Evolutionary conservation across 202 grass and related monocot species (phyloP).

Genomic region (Panicum virgatum): DNA sequence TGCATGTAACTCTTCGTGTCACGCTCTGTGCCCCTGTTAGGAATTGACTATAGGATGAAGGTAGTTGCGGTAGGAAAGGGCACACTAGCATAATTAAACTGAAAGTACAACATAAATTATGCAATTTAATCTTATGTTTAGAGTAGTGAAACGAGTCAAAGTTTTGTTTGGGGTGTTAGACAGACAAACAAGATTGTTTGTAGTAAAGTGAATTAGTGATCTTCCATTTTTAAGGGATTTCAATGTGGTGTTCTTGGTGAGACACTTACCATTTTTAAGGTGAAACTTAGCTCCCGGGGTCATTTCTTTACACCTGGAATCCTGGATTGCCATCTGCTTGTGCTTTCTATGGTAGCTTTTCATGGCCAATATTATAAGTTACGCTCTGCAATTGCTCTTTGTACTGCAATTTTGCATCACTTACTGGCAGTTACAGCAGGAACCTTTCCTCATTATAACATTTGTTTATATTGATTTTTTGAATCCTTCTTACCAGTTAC

Average conservation of each 20-base stretch:
- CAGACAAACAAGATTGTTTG: not conserved
- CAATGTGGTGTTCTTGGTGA: not conserved
- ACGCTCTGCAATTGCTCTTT: not conserved
- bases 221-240: not conserved
- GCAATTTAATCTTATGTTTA: too few species aligned
- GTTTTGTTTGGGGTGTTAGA: not conserved
- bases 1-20: too few species aligned
- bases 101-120: too few species aligned
- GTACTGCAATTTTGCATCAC: constrained; percentile 22
- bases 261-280: not conserved
- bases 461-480: constrained; percentile 33
- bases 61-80: too few species aligned
- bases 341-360: constrained; percentile 17
- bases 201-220: not conserved
- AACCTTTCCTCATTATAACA: not conserved
- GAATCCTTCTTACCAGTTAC: constrained; percentile 63
- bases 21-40: too few species aligned
- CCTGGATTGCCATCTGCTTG: constrained; percentile 2
- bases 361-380: constrained; percentile 7
- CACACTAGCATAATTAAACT: too few species aligned
- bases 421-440: not conserved
- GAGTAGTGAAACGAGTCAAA: not conserved
- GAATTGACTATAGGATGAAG: too few species aligned
- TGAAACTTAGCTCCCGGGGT: not conserved
- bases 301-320: constrained; percentile 8